These are phyloP conservation scores for Cystofilobasidium macerans DNA, from an alignment of 768 basidiomycete species.

Conservation along the genomic window DNA sequence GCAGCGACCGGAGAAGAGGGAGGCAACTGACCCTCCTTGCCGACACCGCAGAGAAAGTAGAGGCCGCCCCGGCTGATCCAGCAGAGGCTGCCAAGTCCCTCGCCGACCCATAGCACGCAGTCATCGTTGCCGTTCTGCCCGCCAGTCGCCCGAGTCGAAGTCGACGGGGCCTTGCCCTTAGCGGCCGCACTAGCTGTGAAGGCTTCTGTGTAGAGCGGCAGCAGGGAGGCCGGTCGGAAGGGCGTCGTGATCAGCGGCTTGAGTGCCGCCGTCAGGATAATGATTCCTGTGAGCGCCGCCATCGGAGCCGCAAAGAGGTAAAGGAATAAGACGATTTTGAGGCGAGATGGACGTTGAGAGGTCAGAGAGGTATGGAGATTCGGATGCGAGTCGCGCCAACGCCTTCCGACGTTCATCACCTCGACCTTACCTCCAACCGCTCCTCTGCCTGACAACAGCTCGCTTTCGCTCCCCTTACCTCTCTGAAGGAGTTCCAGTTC, in stretches of 20 bases:
- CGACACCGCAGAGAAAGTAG: conserved; percentile 66
- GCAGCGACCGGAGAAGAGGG: background rate
- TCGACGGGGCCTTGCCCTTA: background rate
- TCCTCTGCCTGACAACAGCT: too few species aligned
- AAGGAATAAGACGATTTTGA: too few species aligned
- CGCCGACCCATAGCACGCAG: conserved; percentile 57
- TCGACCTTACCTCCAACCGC: too few species aligned
- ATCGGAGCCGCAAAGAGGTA: background rate
- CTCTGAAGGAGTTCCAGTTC: too few species aligned
- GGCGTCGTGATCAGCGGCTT: conserved; percentile 25
- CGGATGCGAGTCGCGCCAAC: too few species aligned
- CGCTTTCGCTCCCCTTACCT: too few species aligned
- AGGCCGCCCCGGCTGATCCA: conserved; percentile 68
- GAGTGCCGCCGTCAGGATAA: background rate
- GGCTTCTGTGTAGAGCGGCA: conserved; percentile 20
- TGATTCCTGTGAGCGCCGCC: background rate
- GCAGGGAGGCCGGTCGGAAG: conserved; percentile 21
- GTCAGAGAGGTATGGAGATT: too few species aligned
- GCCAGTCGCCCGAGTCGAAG: background rate
- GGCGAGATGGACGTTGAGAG: too few species aligned
- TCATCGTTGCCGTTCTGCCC: conserved; percentile 48
- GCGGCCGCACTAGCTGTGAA: conserved; percentile 1
- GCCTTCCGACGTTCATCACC: too few species aligned
- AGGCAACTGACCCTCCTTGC: conserved; percentile 67
- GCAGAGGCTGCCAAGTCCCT: conserved; percentile 52